Evolutionary conservation across 2,329 filamentous ascomycete species (phyloP).

Genomic region (Plenodomus lindquistii): DNA sequence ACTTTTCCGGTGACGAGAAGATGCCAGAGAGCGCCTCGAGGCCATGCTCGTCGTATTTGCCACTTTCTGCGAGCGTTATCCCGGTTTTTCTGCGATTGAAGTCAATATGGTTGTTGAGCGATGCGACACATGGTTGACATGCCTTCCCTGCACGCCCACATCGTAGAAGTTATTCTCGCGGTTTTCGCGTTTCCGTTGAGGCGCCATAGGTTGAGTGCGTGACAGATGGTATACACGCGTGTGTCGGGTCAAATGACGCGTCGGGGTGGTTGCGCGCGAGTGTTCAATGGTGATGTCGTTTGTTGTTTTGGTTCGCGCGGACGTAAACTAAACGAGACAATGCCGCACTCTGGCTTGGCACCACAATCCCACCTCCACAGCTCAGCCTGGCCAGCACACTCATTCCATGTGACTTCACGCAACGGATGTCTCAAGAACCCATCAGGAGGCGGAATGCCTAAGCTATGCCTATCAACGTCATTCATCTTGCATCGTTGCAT

Average conservation of each 20-base stretch:
- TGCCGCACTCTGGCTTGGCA: slow-evolving; percentile 11
- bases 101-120: slow-evolving; percentile 15
- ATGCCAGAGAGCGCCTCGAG: slow-evolving; percentile 85
- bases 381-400: too few species aligned
- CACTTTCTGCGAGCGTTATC: slow-evolving; percentile 75
- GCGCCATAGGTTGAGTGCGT: slow-evolving; percentile 31
- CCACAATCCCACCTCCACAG: not conserved
- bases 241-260: slow-evolving; percentile 14
- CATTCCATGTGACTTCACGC: not conserved
- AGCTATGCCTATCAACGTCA: not conserved
- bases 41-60: slow-evolving; percentile 85
- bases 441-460: not conserved
- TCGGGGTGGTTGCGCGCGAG: slow-evolving; percentile 3
- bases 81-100: slow-evolving; percentile 77
- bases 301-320: slow-evolving; percentile 27
- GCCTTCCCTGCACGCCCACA: slow-evolving; percentile 47
- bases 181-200: slow-evolving; percentile 40
- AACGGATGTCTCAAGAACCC: too few species aligned
- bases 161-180: slow-evolving; percentile 48
- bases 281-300: slow-evolving; percentile 9
- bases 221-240: slow-evolving; percentile 19
- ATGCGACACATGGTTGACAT: slow-evolving; percentile 9
- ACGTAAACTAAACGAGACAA: slow-evolving; percentile 18
- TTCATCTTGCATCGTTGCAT: not conserved
- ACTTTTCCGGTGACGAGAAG: slow-evolving; percentile 82